Evolutionary conservation across 2,329 filamentous ascomycete species (phyloP).

Genomic region (Sarocladium oryzae): DNA sequence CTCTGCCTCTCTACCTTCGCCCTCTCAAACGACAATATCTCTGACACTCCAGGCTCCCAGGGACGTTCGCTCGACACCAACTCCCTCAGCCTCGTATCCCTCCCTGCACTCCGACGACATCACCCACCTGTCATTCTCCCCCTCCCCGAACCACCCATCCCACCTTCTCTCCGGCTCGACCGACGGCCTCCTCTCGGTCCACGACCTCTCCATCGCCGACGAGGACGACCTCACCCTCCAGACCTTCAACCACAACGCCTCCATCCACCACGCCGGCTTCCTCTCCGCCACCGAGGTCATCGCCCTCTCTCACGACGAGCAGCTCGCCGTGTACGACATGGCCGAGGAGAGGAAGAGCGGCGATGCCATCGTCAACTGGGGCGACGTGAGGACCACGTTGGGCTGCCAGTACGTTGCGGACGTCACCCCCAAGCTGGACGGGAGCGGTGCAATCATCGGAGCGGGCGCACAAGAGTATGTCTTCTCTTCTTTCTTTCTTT

Average conservation of each 20-base stretch:
- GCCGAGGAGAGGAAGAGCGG: constrained; percentile 57
- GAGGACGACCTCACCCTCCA: constrained; percentile 74
- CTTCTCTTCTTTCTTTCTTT: constrained; percentile 20
- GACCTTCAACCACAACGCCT: constrained; percentile 71
- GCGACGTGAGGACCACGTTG: constrained; percentile 60
- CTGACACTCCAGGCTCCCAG: constrained; percentile 30
- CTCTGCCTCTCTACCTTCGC: background rate
- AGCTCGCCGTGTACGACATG: constrained; percentile 65
- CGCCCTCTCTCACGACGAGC: constrained; percentile 72
- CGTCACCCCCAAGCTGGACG: constrained; percentile 53
- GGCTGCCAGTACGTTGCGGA: constrained; percentile 70
- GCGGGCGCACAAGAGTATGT: constrained; percentile 60
- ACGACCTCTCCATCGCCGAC: constrained; percentile 61
- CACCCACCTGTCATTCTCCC: constrained; percentile 55
- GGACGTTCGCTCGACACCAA: constrained; percentile 48
- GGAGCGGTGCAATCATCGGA: constrained; percentile 53
- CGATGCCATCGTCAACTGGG: constrained; percentile 50
- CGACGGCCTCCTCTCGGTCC: constrained; percentile 72
- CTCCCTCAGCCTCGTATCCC: constrained; percentile 47
- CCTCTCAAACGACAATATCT: background rate
- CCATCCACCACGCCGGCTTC: constrained; percentile 70
- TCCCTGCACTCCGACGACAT: constrained; percentile 64
- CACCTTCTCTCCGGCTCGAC: constrained; percentile 70
- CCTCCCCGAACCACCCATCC: constrained; percentile 40
- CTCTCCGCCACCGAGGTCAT: constrained; percentile 58